Conservation (phyloP, 164 flowering plant genomes). For the Aristolochia californica region DNA sequence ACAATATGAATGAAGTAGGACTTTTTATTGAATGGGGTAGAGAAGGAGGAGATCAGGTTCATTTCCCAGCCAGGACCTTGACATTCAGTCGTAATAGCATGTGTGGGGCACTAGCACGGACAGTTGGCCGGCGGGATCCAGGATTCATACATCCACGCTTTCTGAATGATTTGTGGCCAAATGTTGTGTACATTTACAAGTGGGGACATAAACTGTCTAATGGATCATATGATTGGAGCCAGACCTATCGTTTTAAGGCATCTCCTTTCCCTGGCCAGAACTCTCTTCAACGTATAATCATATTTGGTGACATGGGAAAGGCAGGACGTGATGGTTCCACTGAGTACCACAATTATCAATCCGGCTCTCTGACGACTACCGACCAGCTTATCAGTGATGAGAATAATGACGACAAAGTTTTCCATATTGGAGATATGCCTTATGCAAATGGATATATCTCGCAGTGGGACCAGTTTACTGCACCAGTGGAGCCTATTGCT, state of each 20-base stretch:
- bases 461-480: no score
- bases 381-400: conserved; percentile 22
- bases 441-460: no score
- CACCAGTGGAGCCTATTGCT: no score
- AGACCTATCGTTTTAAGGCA: conserved; percentile 45
- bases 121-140: conserved; percentile 98
- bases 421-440: no score
- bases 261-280: conserved; percentile 78
- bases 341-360: conserved; percentile 24
- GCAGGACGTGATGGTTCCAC: conserved; percentile 29
- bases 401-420: conserved; percentile 32
- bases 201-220: conserved; percentile 50
- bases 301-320: conserved; percentile 98
- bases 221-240: conserved; percentile 67
- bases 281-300: conserved; percentile 74
- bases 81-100: no score
- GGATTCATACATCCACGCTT: conserved; percentile 84
- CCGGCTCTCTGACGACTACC: conserved; percentile 31
- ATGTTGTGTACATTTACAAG: conserved; percentile 47
- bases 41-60: conserved; percentile 17
- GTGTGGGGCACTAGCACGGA: conserved; percentile 85
- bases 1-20: conserved; percentile 29
- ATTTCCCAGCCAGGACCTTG: no score
- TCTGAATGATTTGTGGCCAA: conserved; percentile 79
- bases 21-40: conserved; percentile 48